These are phyloP conservation scores for Tulasnella sp. DNA, from an alignment of 768 basidiomycete genomes.

Conservation along the genomic window DNA sequence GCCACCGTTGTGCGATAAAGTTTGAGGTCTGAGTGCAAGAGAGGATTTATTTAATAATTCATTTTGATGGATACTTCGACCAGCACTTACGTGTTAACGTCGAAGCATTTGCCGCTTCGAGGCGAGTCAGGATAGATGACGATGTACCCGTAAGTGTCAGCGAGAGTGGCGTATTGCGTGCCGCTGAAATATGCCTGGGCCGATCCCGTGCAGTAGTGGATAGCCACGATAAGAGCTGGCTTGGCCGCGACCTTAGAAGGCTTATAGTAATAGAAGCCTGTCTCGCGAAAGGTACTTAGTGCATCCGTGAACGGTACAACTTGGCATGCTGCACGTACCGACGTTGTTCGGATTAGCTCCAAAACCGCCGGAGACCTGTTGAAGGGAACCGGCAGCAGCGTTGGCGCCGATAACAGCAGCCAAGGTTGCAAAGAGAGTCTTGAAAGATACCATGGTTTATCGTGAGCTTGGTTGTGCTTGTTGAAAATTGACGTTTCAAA, in stretches of 20 bases:
- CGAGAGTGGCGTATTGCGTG: conserved; percentile 43
- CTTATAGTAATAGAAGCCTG: conserved; percentile 18
- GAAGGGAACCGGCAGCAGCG: background rate
- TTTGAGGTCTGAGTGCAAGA: conserved; percentile 31
- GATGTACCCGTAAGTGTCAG: conserved; percentile 44
- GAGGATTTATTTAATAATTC: conserved; percentile 49
- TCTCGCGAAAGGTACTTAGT: conserved; percentile 26
- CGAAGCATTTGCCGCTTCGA: background rate
- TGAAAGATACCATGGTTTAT: background rate
- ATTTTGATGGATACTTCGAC: conserved; percentile 32
- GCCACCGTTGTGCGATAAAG: conserved; percentile 48
- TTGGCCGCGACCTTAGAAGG: conserved; percentile 35
- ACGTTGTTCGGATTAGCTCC: conserved; percentile 49
- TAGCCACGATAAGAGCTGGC: conserved; percentile 42
- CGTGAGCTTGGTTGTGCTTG: background rate
- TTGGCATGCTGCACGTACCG: conserved; percentile 35
- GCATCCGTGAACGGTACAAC: background rate
- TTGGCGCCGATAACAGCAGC: background rate
- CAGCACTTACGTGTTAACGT: background rate
- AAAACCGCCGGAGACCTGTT: conserved; percentile 31
- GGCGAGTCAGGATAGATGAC: conserved; percentile 39
- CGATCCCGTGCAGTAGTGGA: conserved; percentile 45
- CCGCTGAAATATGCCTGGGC: conserved; percentile 46
- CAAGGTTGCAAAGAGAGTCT: background rate
- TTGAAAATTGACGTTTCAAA: background rate